Evolutionary conservation across 441 rosid species (phyloP).

Genomic region (Gossypium schwendimanii): DNA sequence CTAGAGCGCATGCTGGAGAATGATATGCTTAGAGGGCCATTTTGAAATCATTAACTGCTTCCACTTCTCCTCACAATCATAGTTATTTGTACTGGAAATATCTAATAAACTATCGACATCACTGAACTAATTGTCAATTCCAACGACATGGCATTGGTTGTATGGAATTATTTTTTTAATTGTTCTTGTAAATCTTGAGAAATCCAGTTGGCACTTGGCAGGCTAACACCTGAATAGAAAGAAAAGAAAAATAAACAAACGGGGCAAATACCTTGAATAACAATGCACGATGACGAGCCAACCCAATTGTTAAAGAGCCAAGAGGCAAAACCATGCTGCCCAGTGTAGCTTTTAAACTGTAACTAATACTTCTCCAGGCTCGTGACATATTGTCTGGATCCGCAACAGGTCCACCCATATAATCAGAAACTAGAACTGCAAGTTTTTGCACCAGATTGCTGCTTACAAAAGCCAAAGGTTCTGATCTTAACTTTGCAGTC

Average conservation of each 20-base stretch:
- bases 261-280: constrained; percentile 64
- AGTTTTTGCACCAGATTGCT: constrained; percentile 56
- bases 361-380: constrained; percentile 71
- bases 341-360: constrained; percentile 75
- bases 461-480: constrained; percentile 29
- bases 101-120: background rate
- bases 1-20: background rate
- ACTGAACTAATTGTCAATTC: background rate
- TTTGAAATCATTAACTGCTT: background rate
- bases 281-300: constrained; percentile 97
- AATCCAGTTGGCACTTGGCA: background rate
- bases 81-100: background rate
- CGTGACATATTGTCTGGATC: constrained; percentile 67
- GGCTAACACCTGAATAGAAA: constrained; percentile 1
- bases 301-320: constrained; percentile 84
- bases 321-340: constrained; percentile 97
- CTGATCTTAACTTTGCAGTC: constrained; percentile 49
- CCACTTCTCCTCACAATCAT: background rate
- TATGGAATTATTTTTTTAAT: background rate
- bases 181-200: background rate
- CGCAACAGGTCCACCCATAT: constrained; percentile 92
- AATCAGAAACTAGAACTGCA: constrained; percentile 70
- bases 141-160: background rate
- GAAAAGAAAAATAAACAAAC: background rate
- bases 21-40: background rate